A percentile compares a stretch with the other conserved stretches of the same genome.
These are phyloP conservation scores for Corchorus olitorius DNA, from an alignment of 345 rosid genomes.

Conservation along the genomic window DNA sequence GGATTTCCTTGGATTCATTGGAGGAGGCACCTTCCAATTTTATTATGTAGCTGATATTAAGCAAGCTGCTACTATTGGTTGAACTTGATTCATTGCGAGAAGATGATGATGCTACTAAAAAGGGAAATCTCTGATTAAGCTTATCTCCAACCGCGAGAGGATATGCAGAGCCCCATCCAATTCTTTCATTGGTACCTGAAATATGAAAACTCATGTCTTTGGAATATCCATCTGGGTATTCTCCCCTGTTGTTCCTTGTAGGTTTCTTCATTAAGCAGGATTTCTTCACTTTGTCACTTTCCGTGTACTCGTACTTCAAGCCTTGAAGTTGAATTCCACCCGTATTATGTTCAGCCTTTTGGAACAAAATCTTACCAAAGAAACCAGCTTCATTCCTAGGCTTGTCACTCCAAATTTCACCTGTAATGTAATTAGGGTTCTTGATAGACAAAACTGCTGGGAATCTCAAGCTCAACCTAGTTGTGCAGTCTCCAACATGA, in stretches of 20 bases:
- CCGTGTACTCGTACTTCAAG: conserved; percentile 40
- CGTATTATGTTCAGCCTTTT: neutral
- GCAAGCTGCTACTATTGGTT: neutral
- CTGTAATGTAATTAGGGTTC: conserved; percentile 26
- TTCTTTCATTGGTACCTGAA: conserved; percentile 20
- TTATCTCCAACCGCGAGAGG: conserved; percentile 43
- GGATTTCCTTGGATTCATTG: neutral
- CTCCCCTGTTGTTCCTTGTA: conserved; percentile 20
- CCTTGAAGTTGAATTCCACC: conserved; percentile 16
- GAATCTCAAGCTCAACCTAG: conserved; percentile 36
- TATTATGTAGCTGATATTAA: conserved; percentile 42
- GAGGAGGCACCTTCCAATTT: neutral
- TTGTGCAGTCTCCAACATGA: conserved; percentile 48
- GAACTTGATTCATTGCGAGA: too few relatives aligned
- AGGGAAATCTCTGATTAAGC: neutral
- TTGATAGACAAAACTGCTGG: conserved; percentile 38
- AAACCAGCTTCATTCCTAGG: conserved; percentile 35
- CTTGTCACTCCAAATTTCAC: conserved; percentile 38
- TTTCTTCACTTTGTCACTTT: conserved; percentile 30
- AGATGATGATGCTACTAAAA: neutral
- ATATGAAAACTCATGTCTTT: conserved; percentile 34
- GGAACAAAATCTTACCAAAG: conserved; percentile 29
- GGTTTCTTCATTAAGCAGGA: conserved; percentile 22
- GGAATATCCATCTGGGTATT: conserved; percentile 38
- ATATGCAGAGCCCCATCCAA: conserved; percentile 29